phyloP scores from a whole-genome alignment of 2,329 filamentous ascomycete species.

The Arthrobotrys musiformis region DNA sequence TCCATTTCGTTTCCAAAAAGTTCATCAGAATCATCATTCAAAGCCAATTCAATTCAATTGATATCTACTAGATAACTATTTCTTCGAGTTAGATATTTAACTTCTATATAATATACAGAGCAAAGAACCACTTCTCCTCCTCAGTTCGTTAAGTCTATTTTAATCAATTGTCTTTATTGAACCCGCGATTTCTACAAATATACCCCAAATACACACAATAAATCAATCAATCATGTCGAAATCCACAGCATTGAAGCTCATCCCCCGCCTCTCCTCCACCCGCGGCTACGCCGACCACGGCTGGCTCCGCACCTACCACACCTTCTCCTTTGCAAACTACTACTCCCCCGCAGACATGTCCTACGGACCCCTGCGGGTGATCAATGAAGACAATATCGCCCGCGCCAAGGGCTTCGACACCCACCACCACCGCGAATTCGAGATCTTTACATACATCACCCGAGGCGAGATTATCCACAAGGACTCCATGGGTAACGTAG shows the following conservation, averaged over 20 bases:
- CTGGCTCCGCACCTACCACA: constrained; percentile 89
- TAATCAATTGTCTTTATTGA: not conserved
- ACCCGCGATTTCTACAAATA: not conserved
- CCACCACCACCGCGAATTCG: constrained; percentile 84
- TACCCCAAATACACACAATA: not conserved
- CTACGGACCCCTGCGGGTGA: constrained; percentile 81
- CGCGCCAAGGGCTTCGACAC: constrained; percentile 81
- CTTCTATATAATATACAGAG: too few species aligned
- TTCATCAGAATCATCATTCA: too few species aligned
- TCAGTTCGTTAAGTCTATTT: too few species aligned
- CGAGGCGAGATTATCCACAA: constrained; percentile 86
- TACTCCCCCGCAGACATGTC: constrained; percentile 74
- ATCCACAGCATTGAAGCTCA: constrained; percentile 68
- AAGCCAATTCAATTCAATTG: not conserved
- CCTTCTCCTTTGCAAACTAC: constrained; percentile 81
- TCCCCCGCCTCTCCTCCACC: constrained; percentile 74
- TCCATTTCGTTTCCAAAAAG: constrained; percentile 25
- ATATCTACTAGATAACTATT: constrained; percentile 15
- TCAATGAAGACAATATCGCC: constrained; percentile 88
- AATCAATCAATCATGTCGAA: constrained; percentile 36
- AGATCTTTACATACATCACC: constrained; percentile 91
- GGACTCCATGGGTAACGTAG: constrained; percentile 72
- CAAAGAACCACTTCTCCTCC: too few species aligned
- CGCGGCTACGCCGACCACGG: constrained; percentile 83
- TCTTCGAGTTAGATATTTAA: not conserved